Evolutionary conservation across 1,284 basidiomycete species (phyloP), one percentile per base, ranked within the genome.

Genomic region (Puccinia polysora): DNA sequence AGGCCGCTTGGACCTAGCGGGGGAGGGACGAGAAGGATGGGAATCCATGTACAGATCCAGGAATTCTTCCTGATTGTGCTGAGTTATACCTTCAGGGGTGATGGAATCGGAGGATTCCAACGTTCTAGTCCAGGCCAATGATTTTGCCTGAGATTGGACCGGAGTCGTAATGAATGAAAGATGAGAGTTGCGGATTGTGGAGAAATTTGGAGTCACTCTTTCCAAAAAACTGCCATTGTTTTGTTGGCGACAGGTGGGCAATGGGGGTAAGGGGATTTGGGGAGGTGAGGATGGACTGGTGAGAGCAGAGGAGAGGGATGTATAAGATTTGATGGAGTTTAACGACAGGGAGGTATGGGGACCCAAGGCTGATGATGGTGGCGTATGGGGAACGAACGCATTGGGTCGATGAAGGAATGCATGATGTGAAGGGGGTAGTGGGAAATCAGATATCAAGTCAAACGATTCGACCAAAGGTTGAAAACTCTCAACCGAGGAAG

Each of bases 191-290:
- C 52, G 45, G 23, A 4, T 45, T 5, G 8, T 20, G 12, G 30
- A 28, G 28, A 2, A 18, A 15, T 1, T 25, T 1, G 52, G 40
- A 20, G 40, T 43, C 40, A 43, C 14, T 58, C 2, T 8, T 4
- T 6, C 34, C 14, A 12, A 63, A 63, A 18, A 10, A n/a, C 8
- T n/a, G n/a, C n/a, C 20, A 45, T n/a, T 10, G 10, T 10, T n/a
- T 45, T 45, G 40, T 10, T 45, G 4, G 4, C 15, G 20, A 8
- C 15, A 4, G 5, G 38, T 4, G 6, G 65, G 65, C 10, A 67
- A 23, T 2, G 65, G 65, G 36, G 65, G 65, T 25, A 67, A 47
- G 15, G 65, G 65, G 40, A 67, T 53, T 53, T 67, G 50, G 10
- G 65, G 65, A 4, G 65, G 65, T 18, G 20, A 8, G 6, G 15